Evolutionary conservation across 305 asterid species (phyloP).

Genomic region (Fraxinus floribunda): DNA sequence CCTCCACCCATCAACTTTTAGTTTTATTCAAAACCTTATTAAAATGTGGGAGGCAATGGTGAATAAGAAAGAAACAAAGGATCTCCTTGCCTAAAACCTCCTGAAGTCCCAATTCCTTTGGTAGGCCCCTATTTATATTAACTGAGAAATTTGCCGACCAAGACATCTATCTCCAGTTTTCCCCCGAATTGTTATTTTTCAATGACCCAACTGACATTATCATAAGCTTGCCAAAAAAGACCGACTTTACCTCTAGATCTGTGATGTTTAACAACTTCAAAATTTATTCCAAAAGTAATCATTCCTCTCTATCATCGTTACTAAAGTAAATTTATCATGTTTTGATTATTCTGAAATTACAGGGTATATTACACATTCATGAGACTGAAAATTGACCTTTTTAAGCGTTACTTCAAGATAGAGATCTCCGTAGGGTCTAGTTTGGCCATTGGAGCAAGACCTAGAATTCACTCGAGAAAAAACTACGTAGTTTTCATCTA

Average conservation of each 20-base stretch:
- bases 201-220: not conserved
- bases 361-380: not conserved
- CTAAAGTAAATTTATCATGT: not conserved
- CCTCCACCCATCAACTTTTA: not conserved
- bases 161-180: not conserved
- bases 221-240: not conserved
- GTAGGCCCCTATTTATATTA: not conserved
- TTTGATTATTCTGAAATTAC: not conserved
- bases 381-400: not conserved
- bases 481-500: not conserved
- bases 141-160: not conserved
- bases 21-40: not conserved
- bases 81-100: not conserved
- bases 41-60: not conserved
- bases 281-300: too few species aligned
- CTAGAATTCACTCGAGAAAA: not conserved
- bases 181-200: not conserved
- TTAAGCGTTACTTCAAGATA: not conserved
- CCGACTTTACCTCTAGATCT: not conserved
- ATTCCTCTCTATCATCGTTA: not conserved
- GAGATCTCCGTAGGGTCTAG: not conserved
- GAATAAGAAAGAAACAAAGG: not conserved
- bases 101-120: not conserved
- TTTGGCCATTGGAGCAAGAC: not conserved
- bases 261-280: not conserved